Percentiles rank a stretch among this genome's conserved stretches.
phyloP scores from a whole-genome alignment of 345 rosid genomes.

The Eucalyptus cladocalyx region DNA sequence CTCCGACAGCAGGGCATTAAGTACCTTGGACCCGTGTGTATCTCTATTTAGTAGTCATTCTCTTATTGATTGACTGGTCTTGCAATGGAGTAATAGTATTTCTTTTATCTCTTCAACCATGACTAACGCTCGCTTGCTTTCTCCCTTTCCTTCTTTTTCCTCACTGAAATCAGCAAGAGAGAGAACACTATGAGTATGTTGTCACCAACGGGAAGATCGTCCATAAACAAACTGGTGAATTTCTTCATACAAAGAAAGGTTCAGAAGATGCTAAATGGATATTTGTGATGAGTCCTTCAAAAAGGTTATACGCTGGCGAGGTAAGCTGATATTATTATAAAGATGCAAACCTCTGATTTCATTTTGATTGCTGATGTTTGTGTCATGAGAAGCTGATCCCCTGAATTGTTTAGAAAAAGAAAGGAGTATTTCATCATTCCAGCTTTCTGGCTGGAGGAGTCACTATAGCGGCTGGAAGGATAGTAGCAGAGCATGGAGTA shows the following conservation, averaged over 20 bases:
- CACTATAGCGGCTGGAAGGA: conserved; percentile 86
- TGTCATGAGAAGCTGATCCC: neutral
- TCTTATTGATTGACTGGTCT: neutral
- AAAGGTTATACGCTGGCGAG: conserved; percentile 60
- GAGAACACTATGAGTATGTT: conserved; percentile 62
- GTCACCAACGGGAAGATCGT: conserved; percentile 51
- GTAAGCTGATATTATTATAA: conserved; percentile 18
- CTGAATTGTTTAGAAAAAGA: conserved; percentile 50
- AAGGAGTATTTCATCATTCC: conserved; percentile 90
- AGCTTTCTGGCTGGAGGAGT: conserved; percentile 97
- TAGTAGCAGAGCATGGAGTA: conserved; percentile 48
- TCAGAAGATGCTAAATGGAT: conserved; percentile 60
- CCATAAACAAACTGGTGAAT: conserved; percentile 41
- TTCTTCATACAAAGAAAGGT: conserved; percentile 41
- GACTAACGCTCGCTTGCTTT: neutral
- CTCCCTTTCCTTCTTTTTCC: neutral
- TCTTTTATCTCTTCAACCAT: neutral
- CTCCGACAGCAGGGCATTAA: conserved; percentile 73
- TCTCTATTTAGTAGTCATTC: neutral
- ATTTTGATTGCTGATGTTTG: neutral
- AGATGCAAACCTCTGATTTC: neutral
- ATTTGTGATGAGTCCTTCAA: conserved; percentile 80
- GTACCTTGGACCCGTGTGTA: conserved; percentile 90
- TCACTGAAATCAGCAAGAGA: conserved; percentile 60
- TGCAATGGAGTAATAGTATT: neutral